Conservation (phyloP, 495 filamentous ascomycete species). For the Xylaria acuta region DNA sequence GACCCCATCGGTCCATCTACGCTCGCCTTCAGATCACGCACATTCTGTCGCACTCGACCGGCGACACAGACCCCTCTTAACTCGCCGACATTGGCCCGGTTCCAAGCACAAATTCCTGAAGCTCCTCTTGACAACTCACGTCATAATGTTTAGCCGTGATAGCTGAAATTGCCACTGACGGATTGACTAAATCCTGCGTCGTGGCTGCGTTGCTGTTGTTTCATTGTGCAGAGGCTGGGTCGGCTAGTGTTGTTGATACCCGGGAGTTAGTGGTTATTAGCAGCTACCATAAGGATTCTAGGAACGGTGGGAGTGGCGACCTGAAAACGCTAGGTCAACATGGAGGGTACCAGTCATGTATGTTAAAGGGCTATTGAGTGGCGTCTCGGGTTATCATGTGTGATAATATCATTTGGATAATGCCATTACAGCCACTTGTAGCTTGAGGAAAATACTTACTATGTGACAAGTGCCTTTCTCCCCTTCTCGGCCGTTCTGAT, state of each 20-base stretch:
- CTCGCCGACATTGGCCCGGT: background rate
- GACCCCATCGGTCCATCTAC: background rate
- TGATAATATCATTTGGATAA: background rate
- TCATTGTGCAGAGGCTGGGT: background rate
- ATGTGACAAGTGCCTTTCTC: background rate
- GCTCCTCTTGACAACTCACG: background rate
- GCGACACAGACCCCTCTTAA: background rate
- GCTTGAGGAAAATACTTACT: background rate
- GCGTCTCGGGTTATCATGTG: background rate
- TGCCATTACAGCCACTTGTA: background rate
- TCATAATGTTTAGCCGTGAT: background rate
- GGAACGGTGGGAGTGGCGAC: background rate
- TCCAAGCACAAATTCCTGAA: background rate
- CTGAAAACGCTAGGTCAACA: background rate
- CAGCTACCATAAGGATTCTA: background rate
- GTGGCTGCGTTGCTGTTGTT: background rate
- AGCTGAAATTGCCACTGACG: background rate
- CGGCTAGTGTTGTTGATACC: background rate
- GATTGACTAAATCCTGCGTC: background rate
- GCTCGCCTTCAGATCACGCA: background rate
- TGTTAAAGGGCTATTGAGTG: background rate
- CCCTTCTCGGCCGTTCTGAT: background rate
- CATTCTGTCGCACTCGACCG: background rate
- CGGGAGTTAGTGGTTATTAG: background rate
- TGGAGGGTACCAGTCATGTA: background rate